phyloP scores from a whole-genome alignment of 78 protist species.

The Mastigamoeba balamuthi region DNA sequence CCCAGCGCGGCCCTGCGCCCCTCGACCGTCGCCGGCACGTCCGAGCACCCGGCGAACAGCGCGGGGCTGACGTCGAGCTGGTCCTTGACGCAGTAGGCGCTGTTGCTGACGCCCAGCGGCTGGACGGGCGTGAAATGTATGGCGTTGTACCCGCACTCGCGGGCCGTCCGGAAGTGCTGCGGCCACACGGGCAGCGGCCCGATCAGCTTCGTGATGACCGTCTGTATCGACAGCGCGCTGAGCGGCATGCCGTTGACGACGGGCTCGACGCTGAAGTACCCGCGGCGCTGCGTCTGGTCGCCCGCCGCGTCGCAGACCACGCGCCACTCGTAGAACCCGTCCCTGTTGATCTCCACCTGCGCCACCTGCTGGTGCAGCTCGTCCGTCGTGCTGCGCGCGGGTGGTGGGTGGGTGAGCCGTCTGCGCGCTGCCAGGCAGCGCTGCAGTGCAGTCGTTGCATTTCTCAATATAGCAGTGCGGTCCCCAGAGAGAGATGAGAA shows the following conservation, averaged over 20 bases:
- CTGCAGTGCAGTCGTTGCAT: too few species aligned
- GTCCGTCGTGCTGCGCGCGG: too few species aligned
- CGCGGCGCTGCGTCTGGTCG: too few species aligned
- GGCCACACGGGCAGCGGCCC: slow-evolving; percentile 60
- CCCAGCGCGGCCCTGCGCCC: slow-evolving; percentile 5
- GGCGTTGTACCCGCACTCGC: slow-evolving; percentile 59
- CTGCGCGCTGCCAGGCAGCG: too few species aligned
- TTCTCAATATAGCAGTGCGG: too few species aligned
- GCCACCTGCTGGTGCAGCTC: too few species aligned
- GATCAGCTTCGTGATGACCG: slow-evolving; percentile 57
- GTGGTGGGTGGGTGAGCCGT: too few species aligned
- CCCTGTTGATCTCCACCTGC: too few species aligned
- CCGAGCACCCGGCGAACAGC: background rate
- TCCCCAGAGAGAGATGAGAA: too few species aligned
- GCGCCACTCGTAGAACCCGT: background rate
- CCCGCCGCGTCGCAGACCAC: too few species aligned
- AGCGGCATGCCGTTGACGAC: background rate
- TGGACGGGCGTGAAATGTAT: slow-evolving; percentile 79
- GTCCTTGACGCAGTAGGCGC: slow-evolving; percentile 62
- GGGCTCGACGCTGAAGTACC: too few species aligned
- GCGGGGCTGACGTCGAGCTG: slow-evolving; percentile 46
- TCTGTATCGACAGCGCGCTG: slow-evolving; percentile 25
- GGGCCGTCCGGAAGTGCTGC: slow-evolving; percentile 11
- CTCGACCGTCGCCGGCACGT: background rate
- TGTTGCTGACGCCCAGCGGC: slow-evolving; percentile 55